Evolutionary conservation across 768 basidiomycete species (phyloP), one percentile per base, ranked within the genome.

Genomic region (Leccinum subgranulosum): DNA sequence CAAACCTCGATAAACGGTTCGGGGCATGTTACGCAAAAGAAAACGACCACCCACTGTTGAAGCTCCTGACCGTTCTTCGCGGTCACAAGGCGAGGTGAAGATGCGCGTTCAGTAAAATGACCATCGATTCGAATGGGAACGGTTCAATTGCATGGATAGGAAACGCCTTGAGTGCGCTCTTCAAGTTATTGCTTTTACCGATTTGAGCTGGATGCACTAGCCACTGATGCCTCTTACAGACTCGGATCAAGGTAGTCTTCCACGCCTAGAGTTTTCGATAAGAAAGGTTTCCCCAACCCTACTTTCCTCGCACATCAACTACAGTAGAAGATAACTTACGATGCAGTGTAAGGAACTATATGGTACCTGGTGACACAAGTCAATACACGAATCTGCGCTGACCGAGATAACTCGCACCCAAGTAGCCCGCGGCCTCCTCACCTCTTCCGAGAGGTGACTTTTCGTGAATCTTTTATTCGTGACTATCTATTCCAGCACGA

Each of bases 391-490:
- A 53, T 41, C 41, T 48, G 49, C 2, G 10, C 43, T 21, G 46
- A 41, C 33, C 19, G 55, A 50, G 47, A n/a, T 45, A 19, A n/a
- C 29, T 41, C 84, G 64, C 60, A 92, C 88, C 94, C 94, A 45
- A 97, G 75, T 69, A 88, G 77, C 9, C 94, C 94, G 57, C 91
- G 78, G 10, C 94, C 94, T 59, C 92, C 92, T 94, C 94, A 97
- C 7, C 86, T 86, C 56, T 79, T 82, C 51, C 83, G 72, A 7
- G 92, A 91, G 3, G 76, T 86, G 45, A 94, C 31, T 6, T 31
- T 31, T 31, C 31, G 39, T n/a, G 31, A 33, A 46, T 11, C 23
- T 23, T 23, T 23, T 23, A 2, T 23, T 23, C 23, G 3, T 23
- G 23, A 23, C 23, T 23, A 36, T 36, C 25, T 10, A 31, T 6